Base-by-base conservation (phyloP, 2,329 filamentous ascomycete genomes). In the Trichophyton rubrum region DNA sequence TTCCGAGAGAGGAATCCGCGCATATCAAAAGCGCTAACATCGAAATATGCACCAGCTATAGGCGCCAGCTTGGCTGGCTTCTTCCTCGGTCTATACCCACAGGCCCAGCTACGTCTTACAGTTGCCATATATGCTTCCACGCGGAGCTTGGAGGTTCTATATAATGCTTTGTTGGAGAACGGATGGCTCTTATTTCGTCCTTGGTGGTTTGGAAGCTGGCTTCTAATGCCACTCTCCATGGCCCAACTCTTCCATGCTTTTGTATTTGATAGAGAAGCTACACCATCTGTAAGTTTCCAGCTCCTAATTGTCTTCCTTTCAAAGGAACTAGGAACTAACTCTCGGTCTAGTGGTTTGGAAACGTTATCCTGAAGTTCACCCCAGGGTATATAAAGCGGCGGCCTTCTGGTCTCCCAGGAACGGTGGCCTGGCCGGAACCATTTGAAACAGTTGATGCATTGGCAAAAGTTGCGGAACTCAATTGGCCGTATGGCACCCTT, bases 1-100 rank as follows among this genome's bases (percentile, higher is more conserved):
- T 96, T 97, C 74, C 83, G 90, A 13, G 78, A 81, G 61, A 86
- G 92, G 59, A 96, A 97, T 68, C 91, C 91, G 0, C 82, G 83
- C 17, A 83, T 90, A 11, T 82, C 88, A 0, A 79, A 79, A 20
- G 83, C 88, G 0, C 79, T 99, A 61, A 96, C 90, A 0, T 95
- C 90, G 1, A 81, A 82, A 8, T 87, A 90, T 70, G 88, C 92
- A 0, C 92, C 92, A 0, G 90, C 91, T 1, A 80, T 96, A n/a
- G 93, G 92, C 9, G 91, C 92, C 4, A 90, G 89, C 67, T 74
- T 96, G 56, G 90, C 92, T 0, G 92, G 92, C 2, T 81, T 95
- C 57, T 86, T 89, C 57, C 78, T 97, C 17, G 89, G 88, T 6
- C 81, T 95, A 8, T 89, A 85, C 79, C 92, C 70, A 66, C 82